Conservation (phyloP, 192 early-diverging fungal species). For the Phycomyces nitens region DNA sequence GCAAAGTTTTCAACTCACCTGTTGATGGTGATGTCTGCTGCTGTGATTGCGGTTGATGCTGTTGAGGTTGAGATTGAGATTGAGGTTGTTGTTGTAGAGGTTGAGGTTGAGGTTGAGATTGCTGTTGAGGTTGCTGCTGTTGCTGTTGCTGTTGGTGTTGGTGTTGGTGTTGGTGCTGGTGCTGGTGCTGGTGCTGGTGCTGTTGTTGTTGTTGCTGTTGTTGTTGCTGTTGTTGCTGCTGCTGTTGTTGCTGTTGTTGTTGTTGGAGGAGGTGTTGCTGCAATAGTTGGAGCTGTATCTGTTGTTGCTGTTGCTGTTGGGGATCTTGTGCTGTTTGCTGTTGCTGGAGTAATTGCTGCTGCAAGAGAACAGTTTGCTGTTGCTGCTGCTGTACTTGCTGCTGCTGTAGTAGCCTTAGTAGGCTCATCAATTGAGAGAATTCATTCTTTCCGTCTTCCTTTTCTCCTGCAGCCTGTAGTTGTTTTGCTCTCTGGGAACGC, state of each 20-base stretch:
- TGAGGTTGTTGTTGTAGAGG: constrained; percentile 8
- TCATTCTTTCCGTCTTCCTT: constrained; percentile 75
- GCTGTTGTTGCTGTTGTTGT: constrained; percentile 2
- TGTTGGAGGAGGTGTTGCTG: constrained; percentile 1
- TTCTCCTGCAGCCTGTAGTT: constrained; percentile 47
- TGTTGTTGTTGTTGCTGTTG: neutral
- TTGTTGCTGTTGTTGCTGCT: neutral
- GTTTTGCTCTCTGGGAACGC: constrained; percentile 21
- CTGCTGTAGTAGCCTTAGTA: constrained; percentile 42
- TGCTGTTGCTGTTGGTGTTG: constrained; percentile 9
- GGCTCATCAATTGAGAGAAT: constrained; percentile 61
- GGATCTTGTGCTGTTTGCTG: constrained; percentile 2
- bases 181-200: neutral
- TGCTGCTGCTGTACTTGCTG: constrained; percentile 22
- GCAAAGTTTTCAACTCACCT: too few relatives aligned
- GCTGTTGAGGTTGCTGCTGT: constrained; percentile 12
- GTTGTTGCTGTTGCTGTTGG: constrained; percentile 7
- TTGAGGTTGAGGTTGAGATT: constrained; percentile 1
- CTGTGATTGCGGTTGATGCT: constrained; percentile 15
- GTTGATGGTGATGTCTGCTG: neutral
- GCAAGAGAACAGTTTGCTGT: neutral
- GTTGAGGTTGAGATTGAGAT: constrained; percentile 15
- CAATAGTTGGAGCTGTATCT: constrained; percentile 17
- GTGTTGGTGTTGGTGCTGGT: constrained; percentile 1
- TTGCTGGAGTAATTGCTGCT: constrained; percentile 27